These are phyloP conservation scores for Oryza officinalis DNA, from an alignment of 176 grass and related monocot species.

Conservation along the genomic window DNA sequence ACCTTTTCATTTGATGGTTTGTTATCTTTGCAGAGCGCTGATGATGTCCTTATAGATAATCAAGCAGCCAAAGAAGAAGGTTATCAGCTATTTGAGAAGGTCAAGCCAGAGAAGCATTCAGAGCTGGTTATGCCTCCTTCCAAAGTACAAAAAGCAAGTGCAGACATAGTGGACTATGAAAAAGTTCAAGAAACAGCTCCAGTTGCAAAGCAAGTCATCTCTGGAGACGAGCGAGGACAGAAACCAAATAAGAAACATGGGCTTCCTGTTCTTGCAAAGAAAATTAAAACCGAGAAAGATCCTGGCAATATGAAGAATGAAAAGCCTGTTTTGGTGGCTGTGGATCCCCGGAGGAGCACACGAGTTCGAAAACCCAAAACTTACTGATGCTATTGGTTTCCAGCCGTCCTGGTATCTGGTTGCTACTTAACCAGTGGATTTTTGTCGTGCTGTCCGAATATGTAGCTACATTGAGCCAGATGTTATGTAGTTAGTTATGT, in stretches of 20 bases:
- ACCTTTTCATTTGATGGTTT: constrained; percentile 6
- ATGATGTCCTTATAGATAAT: constrained; percentile 56
- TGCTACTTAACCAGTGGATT: background rate
- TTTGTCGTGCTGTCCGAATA: background rate
- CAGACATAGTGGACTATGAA: background rate
- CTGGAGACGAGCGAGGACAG: constrained; percentile 9
- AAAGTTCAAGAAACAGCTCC: constrained; percentile 2
- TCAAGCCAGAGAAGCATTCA: background rate
- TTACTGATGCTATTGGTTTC: constrained; percentile 4
- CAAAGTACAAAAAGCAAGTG: constrained; percentile 4
- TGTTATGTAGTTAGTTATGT: constrained; percentile 13
- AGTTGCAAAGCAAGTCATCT: background rate
- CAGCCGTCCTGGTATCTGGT: background rate
- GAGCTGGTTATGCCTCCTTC: constrained; percentile 9
- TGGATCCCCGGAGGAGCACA: constrained; percentile 31
- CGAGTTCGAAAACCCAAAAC: constrained; percentile 38
- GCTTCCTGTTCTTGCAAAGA: background rate
- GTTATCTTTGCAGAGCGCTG: constrained; percentile 35
- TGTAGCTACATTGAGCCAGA: background rate
- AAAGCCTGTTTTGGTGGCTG: constrained; percentile 27
- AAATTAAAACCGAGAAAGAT: background rate
- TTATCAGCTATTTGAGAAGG: constrained; percentile 41
- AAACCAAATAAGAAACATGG: constrained; percentile 36
- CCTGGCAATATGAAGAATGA: background rate
- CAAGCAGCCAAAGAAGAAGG: constrained; percentile 23